Evolutionary conservation across 78 protist species (phyloP).

Genomic region (Speleostelium caveatum): DNA sequence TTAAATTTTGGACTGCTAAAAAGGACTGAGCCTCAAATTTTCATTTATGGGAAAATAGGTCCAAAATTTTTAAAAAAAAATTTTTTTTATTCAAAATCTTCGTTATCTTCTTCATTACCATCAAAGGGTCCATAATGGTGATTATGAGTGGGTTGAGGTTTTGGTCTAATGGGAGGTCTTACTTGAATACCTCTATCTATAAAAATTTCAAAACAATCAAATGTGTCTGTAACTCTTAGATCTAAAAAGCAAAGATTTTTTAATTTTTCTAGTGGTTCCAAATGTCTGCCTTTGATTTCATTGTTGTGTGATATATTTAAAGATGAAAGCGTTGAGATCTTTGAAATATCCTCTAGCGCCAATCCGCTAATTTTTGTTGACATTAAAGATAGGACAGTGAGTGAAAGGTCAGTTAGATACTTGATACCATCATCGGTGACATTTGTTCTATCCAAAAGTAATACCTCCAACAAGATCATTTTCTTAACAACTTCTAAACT

Average conservation of each 20-base stretch:
- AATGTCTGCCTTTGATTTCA: slow-evolving; percentile 11
- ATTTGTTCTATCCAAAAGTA: slow-evolving; percentile 40
- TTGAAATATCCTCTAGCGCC: background rate
- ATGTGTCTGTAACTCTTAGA: slow-evolving; percentile 50
- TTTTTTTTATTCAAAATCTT: too few species aligned
- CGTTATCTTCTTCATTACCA: too few species aligned
- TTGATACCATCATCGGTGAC: slow-evolving; percentile 23
- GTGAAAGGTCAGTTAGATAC: background rate
- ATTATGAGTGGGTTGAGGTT: too few species aligned
- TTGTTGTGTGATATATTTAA: slow-evolving; percentile 32
- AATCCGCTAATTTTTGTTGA: slow-evolving; percentile 30
- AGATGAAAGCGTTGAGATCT: background rate
- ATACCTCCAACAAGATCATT: slow-evolving; percentile 1
- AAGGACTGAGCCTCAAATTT: too few species aligned
- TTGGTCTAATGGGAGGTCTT: background rate
- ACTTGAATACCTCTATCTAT: background rate
- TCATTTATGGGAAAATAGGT: too few species aligned
- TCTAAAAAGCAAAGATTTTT: slow-evolving; percentile 5
- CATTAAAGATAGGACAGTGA: slow-evolving; percentile 15
- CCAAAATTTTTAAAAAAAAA: too few species aligned
- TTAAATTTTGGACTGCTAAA: too few species aligned
- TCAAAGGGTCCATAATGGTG: too few species aligned
- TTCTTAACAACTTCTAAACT: background rate
- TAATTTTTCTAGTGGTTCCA: background rate
- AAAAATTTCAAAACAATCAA: background rate